Evolutionary conservation across 2,329 filamentous ascomycete species (phyloP), one percentile per base, ranked within the genome.

Genomic region (Cytospora piceicola): DNA sequence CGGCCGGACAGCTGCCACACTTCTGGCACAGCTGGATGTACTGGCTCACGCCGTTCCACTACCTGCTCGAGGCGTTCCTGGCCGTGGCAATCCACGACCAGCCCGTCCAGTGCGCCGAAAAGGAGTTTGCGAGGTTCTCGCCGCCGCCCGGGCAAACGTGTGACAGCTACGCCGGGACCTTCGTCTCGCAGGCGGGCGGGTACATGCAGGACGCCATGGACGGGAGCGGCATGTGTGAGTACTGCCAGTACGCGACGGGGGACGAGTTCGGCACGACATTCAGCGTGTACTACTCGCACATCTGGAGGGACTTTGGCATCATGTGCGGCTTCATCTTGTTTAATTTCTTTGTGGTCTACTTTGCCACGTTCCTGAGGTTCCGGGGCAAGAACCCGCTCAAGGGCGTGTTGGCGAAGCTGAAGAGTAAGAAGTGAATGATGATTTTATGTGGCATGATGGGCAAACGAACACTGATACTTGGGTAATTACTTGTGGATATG

Each of bases 1-100:
- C 90, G 0, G 91, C 89, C 69, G 71, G 71, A 0, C 81, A 83
- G 30, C 81, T 93, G 27, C 84, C 87, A 11, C 70, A 75, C 0
- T 93, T 93, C 75, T 93, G 90, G 90, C 78, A 80, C 29, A 83
- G 83, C 69, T 90, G 87, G 87, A 83, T 90, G 6, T 88, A 88
- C 76, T 87, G 79, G 61, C 72, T 87, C 20, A 85, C 88, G 70
- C 86, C 85, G 0, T 88, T 87, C 78, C 87, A 84, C 76, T 88
- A 88, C 66, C 76, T 88, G 4, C 85, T 88, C 75, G 82, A 83
- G 5, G 78, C 78, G 34, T 79, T 89, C 76, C 75, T 88, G 7
- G 78, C 80, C 0, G 87, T 88, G 61, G 77, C 75, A 20, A 66
- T 83, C 8, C 87, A 79, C 79, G 82, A 78, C 36, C 70, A 74